Percentiles rank a stretch among this genome's conserved stretches.
These are phyloP conservation scores for Lentinula edodes DNA, from an alignment of 768 basidiomycete genomes.

Conservation along the genomic window DNA sequence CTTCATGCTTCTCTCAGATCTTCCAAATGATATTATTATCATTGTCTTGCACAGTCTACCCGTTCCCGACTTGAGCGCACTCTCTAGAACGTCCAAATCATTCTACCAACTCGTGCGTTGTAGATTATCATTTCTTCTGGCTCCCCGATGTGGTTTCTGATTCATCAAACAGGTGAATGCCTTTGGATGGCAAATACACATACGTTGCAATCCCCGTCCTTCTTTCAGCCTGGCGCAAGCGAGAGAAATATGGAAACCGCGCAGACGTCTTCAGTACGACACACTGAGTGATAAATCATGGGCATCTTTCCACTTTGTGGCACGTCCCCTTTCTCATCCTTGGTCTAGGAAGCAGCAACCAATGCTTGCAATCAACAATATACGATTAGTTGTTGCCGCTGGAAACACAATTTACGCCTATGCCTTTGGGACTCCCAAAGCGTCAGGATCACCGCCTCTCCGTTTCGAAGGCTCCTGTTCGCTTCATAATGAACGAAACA, in stretches of 20 bases:
- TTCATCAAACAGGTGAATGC: conserved; percentile 43
- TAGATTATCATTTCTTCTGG: neutral
- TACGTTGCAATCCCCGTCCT: conserved; percentile 45
- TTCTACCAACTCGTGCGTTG: conserved; percentile 40
- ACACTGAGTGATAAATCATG: conserved; percentile 49
- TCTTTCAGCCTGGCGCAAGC: conserved; percentile 46
- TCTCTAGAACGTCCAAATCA: conserved; percentile 34
- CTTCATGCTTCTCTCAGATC: conserved; percentile 1
- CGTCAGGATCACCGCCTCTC: conserved; percentile 35
- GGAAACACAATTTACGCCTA: conserved; percentile 57
- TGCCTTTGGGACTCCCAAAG: conserved; percentile 31
- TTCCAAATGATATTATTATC: conserved; percentile 18
- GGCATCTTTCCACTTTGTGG: conserved; percentile 44
- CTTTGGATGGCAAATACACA: conserved; percentile 54
- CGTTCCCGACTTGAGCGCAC: conserved; percentile 34
- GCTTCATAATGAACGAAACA: conserved; percentile 27
- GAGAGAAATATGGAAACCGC: conserved; percentile 38
- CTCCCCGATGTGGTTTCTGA: neutral
- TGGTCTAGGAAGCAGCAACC: conserved; percentile 58
- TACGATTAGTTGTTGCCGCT: conserved; percentile 56
- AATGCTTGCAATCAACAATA: conserved; percentile 45
- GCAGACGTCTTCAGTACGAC: conserved; percentile 43
- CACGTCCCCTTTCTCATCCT: conserved; percentile 55
- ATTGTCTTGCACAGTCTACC: conserved; percentile 42
- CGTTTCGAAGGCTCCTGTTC: conserved; percentile 39